Percentiles rank a stretch among this genome's conserved stretches.
phyloP scores from a whole-genome alignment of 192 early-diverging fungal species.

The Chytriomyces sp. region DNA sequence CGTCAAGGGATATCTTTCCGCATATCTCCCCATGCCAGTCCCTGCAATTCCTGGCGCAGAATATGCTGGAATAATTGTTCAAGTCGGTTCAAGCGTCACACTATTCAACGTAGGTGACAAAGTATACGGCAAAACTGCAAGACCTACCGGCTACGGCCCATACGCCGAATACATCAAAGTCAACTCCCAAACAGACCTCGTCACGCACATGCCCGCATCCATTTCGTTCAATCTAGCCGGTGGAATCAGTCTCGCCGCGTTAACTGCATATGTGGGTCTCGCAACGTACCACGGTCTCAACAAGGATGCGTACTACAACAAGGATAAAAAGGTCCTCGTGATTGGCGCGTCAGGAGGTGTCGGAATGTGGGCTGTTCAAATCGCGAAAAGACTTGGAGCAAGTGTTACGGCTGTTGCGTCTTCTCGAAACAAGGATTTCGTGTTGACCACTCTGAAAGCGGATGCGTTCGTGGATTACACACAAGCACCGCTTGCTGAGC shows the following conservation, averaged over 20 bases:
- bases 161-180: slow-evolving; percentile 39
- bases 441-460: not conserved
- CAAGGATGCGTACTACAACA: not conserved
- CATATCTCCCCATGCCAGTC: slow-evolving; percentile 3
- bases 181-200: slow-evolving; percentile 2
- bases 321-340: slow-evolving; percentile 36
- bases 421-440: not conserved
- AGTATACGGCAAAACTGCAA: slow-evolving; percentile 34
- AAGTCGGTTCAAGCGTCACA: slow-evolving; percentile 13
- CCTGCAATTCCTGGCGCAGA: slow-evolving; percentile 42
- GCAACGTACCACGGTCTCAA: slow-evolving; percentile 20
- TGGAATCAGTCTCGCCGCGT: slow-evolving; percentile 29
- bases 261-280: slow-evolving; percentile 35
- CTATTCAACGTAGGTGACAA: slow-evolving; percentile 26
- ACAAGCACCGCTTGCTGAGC: slow-evolving; percentile 5
- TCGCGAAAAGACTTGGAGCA: slow-evolving; percentile 32
- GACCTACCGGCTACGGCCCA: slow-evolving; percentile 2
- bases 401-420: slow-evolving; percentile 16
- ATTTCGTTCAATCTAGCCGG: slow-evolving; percentile 20
- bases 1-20: slow-evolving; percentile 20
- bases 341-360: slow-evolving; percentile 45
- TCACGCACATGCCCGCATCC: slow-evolving; percentile 5
- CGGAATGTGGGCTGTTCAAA: slow-evolving; percentile 18
- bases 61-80: slow-evolving; percentile 31
- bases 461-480: slow-evolving; percentile 32